Conservation (phyloP, 148 eudicot species). For the Chenopodium quinoa region DNA sequence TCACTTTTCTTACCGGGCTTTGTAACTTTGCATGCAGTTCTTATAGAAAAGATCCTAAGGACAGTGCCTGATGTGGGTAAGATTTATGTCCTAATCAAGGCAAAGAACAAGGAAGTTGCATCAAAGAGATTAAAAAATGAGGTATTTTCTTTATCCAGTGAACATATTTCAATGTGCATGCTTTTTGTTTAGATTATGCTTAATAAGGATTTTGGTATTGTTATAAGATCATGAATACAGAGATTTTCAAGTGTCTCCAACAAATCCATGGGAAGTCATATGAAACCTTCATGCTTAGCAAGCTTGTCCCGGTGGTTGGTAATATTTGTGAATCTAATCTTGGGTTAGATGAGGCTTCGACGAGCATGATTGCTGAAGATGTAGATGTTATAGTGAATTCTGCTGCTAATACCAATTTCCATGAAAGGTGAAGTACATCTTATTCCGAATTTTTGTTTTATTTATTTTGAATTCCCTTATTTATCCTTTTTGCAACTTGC, state of each 20-base stretch:
- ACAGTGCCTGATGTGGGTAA: conserved; percentile 86
- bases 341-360: conserved; percentile 54
- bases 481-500: background rate
- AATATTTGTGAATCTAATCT: conserved; percentile 80
- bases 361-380: conserved; percentile 49
- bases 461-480: background rate
- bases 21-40: conserved; percentile 46
- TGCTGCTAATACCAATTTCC: conserved; percentile 95
- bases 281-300: conserved; percentile 83
- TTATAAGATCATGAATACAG: conserved; percentile 63
- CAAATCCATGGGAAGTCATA: conserved; percentile 83
- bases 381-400: conserved; percentile 89
- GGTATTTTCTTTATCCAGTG: conserved; percentile 34
- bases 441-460: background rate
- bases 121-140: conserved; percentile 68
- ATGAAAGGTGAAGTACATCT: conserved; percentile 62
- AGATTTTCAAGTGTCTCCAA: conserved; percentile 74
- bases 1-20: conserved; percentile 1
- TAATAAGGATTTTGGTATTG: conserved; percentile 9
- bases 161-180: background rate
- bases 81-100: conserved; percentile 85
- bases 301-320: conserved; percentile 83
- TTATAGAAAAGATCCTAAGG: conserved; percentile 86
- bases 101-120: conserved; percentile 76
- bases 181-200: conserved; percentile 3